phyloP scores from a whole-genome alignment of 2,329 filamentous ascomycete species.

The Endoconidiophora laricicola region DNA sequence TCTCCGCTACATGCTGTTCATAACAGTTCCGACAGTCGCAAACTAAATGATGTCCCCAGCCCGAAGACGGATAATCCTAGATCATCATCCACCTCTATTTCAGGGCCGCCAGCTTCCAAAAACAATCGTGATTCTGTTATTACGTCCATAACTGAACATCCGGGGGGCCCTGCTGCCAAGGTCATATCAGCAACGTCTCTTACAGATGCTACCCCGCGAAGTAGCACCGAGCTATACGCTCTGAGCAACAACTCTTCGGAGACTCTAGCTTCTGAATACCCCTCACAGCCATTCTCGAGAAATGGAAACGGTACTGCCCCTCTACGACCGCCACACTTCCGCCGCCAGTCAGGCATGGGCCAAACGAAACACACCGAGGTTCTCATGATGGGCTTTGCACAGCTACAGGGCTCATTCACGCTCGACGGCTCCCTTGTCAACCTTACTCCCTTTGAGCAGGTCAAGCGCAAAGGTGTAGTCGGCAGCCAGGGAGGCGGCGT shows the following conservation, averaged over 20 bases:
- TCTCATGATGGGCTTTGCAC: conserved; percentile 95
- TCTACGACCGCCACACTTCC: conserved; percentile 27
- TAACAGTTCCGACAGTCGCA: conserved; percentile 17
- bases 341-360: conserved; percentile 28
- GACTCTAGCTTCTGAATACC: conserved; percentile 80
- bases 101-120: background rate
- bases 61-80: conserved; percentile 16
- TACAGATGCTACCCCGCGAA: conserved; percentile 53
- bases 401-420: conserved; percentile 81
- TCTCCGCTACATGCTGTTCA: conserved; percentile 24
- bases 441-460: conserved; percentile 78
- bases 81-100: background rate
- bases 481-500: conserved; percentile 78
- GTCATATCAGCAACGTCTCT: conserved; percentile 52
- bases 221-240: conserved; percentile 88
- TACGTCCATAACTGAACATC: conserved; percentile 30
- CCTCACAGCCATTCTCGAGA: conserved; percentile 29
- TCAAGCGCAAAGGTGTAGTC: conserved; percentile 84
- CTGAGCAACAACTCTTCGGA: conserved; percentile 90
- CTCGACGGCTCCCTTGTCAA: conserved; percentile 85
- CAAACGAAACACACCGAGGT: conserved; percentile 48
- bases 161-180: conserved; percentile 41
- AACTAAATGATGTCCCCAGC: conserved; percentile 17
- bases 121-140: conserved; percentile 1
- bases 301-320: conserved; percentile 15